These are phyloP conservation scores for Arthroderma sp. DNA, from an alignment of 2,329 filamentous ascomycete species.

Conservation along the genomic window DNA sequence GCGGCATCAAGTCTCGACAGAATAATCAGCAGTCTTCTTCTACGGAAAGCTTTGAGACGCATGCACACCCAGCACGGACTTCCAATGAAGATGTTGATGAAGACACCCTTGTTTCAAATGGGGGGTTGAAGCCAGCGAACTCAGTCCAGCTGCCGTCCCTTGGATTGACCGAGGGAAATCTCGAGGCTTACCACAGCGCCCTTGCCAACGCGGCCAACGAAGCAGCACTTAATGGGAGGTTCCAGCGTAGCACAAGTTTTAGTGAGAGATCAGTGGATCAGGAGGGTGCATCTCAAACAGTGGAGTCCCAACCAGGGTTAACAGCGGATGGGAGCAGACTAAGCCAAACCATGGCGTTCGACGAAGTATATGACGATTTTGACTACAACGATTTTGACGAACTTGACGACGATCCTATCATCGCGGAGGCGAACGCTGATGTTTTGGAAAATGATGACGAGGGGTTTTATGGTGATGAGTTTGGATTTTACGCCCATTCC, in stretches of 20 bases:
- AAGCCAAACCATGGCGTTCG: constrained; percentile 29
- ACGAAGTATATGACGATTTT: constrained; percentile 30
- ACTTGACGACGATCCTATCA: constrained; percentile 76
- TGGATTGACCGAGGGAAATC: constrained; percentile 23
- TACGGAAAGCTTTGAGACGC: too few relatives aligned
- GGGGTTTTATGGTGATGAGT: constrained; percentile 91
- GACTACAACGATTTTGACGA: constrained; percentile 51
- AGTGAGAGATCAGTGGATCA: constrained; percentile 26
- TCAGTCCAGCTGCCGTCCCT: constrained; percentile 8
- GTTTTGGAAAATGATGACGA: constrained; percentile 84
- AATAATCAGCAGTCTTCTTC: too few relatives aligned
- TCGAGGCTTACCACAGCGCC: constrained; percentile 68
- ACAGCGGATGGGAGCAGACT: constrained; percentile 38
- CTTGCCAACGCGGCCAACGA: constrained; percentile 68
- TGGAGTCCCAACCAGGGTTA: constrained; percentile 31
- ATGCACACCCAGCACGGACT: too few relatives aligned
- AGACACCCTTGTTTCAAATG: constrained; percentile 12
- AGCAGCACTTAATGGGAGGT: constrained; percentile 63
- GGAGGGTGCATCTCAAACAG: constrained; percentile 24
- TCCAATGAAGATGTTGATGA: not conserved
- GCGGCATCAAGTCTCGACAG: too few relatives aligned
- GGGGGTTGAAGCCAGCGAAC: not conserved
- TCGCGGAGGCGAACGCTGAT: constrained; percentile 88
- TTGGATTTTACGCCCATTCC: constrained; percentile 72
- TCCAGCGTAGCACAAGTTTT: constrained; percentile 47